phyloP scores from a whole-genome alignment of 495 filamentous ascomycete species.

The Poronia punctata region DNA sequence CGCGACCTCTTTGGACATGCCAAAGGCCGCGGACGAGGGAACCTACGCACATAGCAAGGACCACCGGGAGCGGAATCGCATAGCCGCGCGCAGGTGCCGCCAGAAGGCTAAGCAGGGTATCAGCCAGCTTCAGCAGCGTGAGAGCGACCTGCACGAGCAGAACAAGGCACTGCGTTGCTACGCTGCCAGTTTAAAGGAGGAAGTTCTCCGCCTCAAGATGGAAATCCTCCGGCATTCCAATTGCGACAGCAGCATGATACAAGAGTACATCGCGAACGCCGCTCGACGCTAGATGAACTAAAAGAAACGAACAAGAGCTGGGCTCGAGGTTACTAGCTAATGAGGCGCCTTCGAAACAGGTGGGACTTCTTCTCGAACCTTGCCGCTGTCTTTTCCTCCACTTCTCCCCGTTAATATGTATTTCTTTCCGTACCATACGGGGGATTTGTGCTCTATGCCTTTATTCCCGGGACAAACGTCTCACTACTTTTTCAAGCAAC shows the following conservation, averaged over 20 bases:
- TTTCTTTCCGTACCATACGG: too few relatives aligned
- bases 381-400: too few relatives aligned
- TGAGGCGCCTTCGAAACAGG: too few relatives aligned
- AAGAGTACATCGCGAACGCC: conserved; percentile 41
- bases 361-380: too few relatives aligned
- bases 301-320: too few relatives aligned
- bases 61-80: conserved; percentile 52
- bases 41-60: conserved; percentile 4
- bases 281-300: conserved; percentile 16
- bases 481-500: too few relatives aligned
- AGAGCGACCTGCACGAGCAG: conserved; percentile 18
- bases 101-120: conserved; percentile 59
- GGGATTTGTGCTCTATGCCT: too few relatives aligned
- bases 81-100: conserved; percentile 63
- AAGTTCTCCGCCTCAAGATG: conserved; percentile 47
- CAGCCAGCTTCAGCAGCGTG: conserved; percentile 34
- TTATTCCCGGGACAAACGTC: too few relatives aligned
- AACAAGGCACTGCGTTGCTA: conserved; percentile 16
- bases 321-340: too few relatives aligned
- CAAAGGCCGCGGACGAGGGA: neutral
- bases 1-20: neutral
- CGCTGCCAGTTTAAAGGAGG: conserved; percentile 31
- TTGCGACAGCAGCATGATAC: conserved; percentile 46
- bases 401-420: too few relatives aligned
- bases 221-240: conserved; percentile 47